Base-by-base conservation (phyloP, 352 stramenopile genomes). In the Blastocystis sp. region DNA sequence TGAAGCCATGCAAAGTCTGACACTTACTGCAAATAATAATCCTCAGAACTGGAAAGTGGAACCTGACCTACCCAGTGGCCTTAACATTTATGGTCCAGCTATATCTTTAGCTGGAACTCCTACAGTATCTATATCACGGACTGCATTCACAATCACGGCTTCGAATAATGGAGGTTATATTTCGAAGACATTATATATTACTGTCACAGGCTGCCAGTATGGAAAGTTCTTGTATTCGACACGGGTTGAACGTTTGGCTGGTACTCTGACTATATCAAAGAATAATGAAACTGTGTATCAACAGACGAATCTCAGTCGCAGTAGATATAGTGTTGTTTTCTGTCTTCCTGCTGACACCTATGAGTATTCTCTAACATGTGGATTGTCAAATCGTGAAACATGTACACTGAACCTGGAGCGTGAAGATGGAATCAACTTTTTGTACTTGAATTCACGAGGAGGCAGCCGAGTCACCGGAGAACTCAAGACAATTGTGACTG, bases 151-250 rank as follows among this genome's bases (percentile, higher is more conserved):
- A 0, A 12, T 81, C 1, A 67, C 21, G 11, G 71, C 51, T 42
- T 81, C 27, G 21, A 81, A 81, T 42, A 59, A 67, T n/a, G 71
- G 71, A 27, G 71, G 71, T 21, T 81, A 32, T 21, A 27, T 81
- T 6, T 49, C 71, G 27, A 67, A 12, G 9, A 67, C 39, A 7
- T 6, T 81, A 11, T 43, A 49, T 42, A 14, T 81, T 2, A 81
- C 51, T 14, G 54, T 81, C 37, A 81, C 27, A 7, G 71, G 71
- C 24, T 81, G 71, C 56, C 11, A 27, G 11, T 59, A 67, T 42
- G 71, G 71, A 14, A 81, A 65, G n/a, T 43, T 32, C 29, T 21
- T 63, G 2, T 81, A 81, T 42, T 65, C 24, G 24, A 32, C 63
- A 7, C 9, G 1, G 2, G 32, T 14, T 2, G 12, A 37, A 3